Percentiles rank a stretch among this genome's conserved stretches.
Evolutionary conservation across 371 early-diverging fungal species (phyloP).

Genomic region (Mycotypha africana): DNA sequence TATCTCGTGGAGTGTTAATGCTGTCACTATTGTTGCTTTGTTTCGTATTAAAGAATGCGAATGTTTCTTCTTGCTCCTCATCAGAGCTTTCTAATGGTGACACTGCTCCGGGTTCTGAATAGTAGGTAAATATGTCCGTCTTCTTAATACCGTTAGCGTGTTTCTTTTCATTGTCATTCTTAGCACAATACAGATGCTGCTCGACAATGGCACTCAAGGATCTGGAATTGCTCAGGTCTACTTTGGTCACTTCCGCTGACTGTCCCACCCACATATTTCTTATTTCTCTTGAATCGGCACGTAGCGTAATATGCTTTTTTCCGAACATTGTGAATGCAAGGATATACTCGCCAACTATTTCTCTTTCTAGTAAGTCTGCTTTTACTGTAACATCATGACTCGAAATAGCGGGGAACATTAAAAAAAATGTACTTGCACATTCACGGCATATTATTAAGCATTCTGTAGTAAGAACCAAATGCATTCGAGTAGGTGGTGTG

Average conservation of each 20-base stretch:
- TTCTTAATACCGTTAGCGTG: conserved; percentile 1
- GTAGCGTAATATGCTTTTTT: conserved; percentile 13
- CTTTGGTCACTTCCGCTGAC: background rate
- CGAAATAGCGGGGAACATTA: conserved; percentile 21
- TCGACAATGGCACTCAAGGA: conserved; percentile 10
- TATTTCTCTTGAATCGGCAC: conserved; percentile 20
- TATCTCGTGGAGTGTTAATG: conserved; percentile 20
- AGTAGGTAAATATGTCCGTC: conserved; percentile 17
- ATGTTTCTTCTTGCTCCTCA: conserved; percentile 15
- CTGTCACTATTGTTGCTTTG: background rate
- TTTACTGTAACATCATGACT: conserved; percentile 14
- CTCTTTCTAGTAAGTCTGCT: conserved; percentile 14
- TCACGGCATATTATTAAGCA: conserved; percentile 17
- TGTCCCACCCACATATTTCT: conserved; percentile 26
- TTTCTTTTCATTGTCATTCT: background rate
- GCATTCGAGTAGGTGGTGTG: conserved; percentile 10
- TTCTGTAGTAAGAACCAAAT: conserved; percentile 18
- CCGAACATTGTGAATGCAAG: conserved; percentile 14
- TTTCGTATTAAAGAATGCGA: too few species aligned
- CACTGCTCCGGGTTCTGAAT: conserved; percentile 13
- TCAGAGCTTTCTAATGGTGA: conserved; percentile 22
- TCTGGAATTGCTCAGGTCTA: too few species aligned
- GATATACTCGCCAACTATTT: conserved; percentile 17
- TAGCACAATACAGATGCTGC: conserved; percentile 5
- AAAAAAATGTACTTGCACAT: background rate